Percentiles rank a stretch among this genome's conserved stretches.
Evolutionary conservation across 768 basidiomycete species (phyloP).

Genomic region (Hericium coralloides): DNA sequence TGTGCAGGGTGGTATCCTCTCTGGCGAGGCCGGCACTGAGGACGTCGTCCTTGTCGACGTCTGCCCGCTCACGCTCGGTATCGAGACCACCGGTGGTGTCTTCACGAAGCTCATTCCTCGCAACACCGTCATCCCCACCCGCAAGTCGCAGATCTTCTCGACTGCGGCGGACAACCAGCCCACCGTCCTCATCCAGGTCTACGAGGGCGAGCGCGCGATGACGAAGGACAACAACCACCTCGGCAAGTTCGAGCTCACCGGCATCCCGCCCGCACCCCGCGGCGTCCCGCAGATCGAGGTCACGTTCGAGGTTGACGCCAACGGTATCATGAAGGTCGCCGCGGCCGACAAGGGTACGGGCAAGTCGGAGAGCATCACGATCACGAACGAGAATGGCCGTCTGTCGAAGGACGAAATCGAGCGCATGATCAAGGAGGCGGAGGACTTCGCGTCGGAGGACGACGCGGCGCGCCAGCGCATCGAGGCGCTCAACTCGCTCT

Average conservation of each 20-base stretch:
- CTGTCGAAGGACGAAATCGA: constrained; percentile 61
- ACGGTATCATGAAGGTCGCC: constrained; percentile 91
- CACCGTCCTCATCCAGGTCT: constrained; percentile 95
- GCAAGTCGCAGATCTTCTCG: constrained; percentile 91
- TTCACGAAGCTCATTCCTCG: constrained; percentile 96
- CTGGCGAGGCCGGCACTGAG: constrained; percentile 84
- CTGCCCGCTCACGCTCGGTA: constrained; percentile 94
- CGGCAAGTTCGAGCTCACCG: constrained; percentile 89
- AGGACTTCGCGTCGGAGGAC: constrained; percentile 81
- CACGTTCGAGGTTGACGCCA: constrained; percentile 90
- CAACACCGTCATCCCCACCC: constrained; percentile 97
- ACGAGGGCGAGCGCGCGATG: constrained; percentile 92
- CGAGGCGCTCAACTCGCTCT: constrained; percentile 76
- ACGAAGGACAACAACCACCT: constrained; percentile 99
- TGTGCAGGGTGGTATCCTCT: constrained; percentile 96
- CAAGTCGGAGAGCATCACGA: constrained; percentile 85
- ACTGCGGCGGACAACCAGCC: constrained; percentile 89
- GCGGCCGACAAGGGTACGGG: constrained; percentile 96
- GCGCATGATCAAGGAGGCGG: constrained; percentile 91
- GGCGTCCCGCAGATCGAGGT: constrained; percentile 98
- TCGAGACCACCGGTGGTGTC: constrained; percentile 97
- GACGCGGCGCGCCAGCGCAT: constrained; percentile 73
- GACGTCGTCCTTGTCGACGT: constrained; percentile 96
- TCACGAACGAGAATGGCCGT: constrained; percentile 95
- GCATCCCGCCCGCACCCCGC: constrained; percentile 92